Conservation (phyloP, 441 rosid species). For the Arabidopsis lyrata region DNA sequence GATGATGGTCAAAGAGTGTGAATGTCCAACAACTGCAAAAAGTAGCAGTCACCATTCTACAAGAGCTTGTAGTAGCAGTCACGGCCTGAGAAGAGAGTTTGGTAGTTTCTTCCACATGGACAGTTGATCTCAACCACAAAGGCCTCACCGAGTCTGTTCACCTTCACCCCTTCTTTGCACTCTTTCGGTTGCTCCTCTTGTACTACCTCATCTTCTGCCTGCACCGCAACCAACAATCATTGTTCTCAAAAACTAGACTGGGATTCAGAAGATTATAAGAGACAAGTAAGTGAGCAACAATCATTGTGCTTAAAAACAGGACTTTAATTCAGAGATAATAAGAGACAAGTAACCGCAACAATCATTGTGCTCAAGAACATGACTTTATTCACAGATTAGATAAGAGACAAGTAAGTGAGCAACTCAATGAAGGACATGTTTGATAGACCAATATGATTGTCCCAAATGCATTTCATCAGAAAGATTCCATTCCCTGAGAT, state of each 20-base stretch:
- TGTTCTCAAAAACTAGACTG: neutral
- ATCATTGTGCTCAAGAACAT: neutral
- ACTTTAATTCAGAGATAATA: too few species aligned
- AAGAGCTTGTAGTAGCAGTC: slow-evolving; percentile 50
- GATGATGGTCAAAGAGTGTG: slow-evolving; percentile 24
- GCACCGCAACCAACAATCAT: neutral
- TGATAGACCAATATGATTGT: too few species aligned
- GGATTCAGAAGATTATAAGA: slow-evolving; percentile 14
- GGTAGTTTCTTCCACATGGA: slow-evolving; percentile 46
- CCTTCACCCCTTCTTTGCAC: slow-evolving; percentile 46
- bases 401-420: too few species aligned
- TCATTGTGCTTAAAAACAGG: too few species aligned
- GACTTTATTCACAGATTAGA: too few species aligned
- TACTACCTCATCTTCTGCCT: slow-evolving; percentile 31
- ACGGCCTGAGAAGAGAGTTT: slow-evolving; percentile 49
- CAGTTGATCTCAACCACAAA: slow-evolving; percentile 49
- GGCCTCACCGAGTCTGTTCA: slow-evolving; percentile 47
- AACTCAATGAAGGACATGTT: too few species aligned
- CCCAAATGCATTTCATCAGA: neutral
- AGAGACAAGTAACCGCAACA: neutral
- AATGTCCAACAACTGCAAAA: neutral
- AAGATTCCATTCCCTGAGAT: neutral
- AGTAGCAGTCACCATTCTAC: slow-evolving; percentile 22
- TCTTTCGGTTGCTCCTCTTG: slow-evolving; percentile 32
- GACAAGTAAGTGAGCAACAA: neutral